Percentiles rank a stretch among this genome's conserved stretches.
Conservation (phyloP, 164 flowering plant species). For the Berberis vulgaris region DNA sequence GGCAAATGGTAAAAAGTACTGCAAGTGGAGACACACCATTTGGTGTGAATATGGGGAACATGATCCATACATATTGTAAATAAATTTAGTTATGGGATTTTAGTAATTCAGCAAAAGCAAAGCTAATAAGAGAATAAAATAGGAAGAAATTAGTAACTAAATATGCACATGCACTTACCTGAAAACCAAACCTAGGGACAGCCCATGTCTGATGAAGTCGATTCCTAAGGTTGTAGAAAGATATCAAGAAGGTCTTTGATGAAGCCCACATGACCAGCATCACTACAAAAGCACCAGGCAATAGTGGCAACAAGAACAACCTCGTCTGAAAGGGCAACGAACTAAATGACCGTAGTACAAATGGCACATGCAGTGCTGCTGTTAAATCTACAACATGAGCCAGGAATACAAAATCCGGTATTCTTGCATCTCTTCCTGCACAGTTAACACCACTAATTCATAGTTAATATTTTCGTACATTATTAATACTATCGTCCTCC, state of each 20-base stretch:
- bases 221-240: slow-evolving; percentile 54
- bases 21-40: slow-evolving; percentile 7
- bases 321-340: slow-evolving; percentile 43
- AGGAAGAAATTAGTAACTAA: background rate
- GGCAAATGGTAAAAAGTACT: slow-evolving; percentile 92
- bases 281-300: slow-evolving; percentile 38
- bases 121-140: too few relatives aligned
- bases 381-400: slow-evolving; percentile 71
- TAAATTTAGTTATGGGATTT: too few relatives aligned
- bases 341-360: slow-evolving; percentile 40
- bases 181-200: slow-evolving; percentile 85
- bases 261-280: slow-evolving; percentile 65
- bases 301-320: slow-evolving; percentile 42
- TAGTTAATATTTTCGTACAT: too few relatives aligned
- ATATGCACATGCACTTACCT: slow-evolving; percentile 29
- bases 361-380: slow-evolving; percentile 59
- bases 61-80: background rate
- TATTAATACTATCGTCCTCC: too few relatives aligned
- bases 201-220: slow-evolving; percentile 65
- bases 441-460: background rate
- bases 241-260: slow-evolving; percentile 50
- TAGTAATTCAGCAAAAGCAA: too few relatives aligned
- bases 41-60: background rate
- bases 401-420: slow-evolving; percentile 81
- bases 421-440: slow-evolving; percentile 38